A percentile compares a stretch with the other conserved stretches of the same genome.
Evolutionary conservation across 768 basidiomycete genomes (phyloP).

Genomic region (Psilocybe subaeruginosa): DNA sequence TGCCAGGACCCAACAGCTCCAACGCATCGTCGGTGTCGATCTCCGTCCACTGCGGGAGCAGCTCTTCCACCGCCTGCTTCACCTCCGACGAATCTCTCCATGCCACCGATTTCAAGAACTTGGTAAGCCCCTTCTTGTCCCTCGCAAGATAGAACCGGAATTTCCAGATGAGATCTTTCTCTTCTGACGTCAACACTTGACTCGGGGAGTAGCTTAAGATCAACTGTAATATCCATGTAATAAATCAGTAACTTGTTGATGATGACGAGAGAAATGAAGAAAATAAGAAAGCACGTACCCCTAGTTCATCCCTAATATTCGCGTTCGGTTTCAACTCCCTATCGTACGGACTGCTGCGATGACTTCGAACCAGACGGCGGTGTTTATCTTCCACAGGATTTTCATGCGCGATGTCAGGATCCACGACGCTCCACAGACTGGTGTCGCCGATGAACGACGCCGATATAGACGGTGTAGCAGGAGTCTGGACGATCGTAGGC

Average conservation of each 20-base stretch:
- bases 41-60: conserved; percentile 96
- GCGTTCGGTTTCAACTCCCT: conserved; percentile 97
- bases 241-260: not conserved
- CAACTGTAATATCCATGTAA: conserved; percentile 50
- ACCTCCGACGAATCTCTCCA: conserved; percentile 97
- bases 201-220: conserved; percentile 93
- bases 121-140: conserved; percentile 93
- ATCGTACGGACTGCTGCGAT: conserved; percentile 93
- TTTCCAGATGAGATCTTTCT: conserved; percentile 98
- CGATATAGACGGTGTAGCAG: conserved; percentile 47
- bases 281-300: conserved; percentile 49
- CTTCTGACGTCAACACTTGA: conserved; percentile 82
- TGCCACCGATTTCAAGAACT: conserved; percentile 96
- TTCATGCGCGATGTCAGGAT: conserved; percentile 89
- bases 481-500: conserved; percentile 44
- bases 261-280: not conserved
- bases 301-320: conserved; percentile 90
- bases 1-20: conserved; percentile 89
- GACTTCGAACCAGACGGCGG: conserved; percentile 89
- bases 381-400: conserved; percentile 99
- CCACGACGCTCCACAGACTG: conserved; percentile 84
- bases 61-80: conserved; percentile 95
- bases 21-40: conserved; percentile 97
- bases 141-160: conserved; percentile 97
- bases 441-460: conserved; percentile 62